Evolutionary conservation across 2,329 filamentous ascomycete species (phyloP).

Genomic region (Penicillium digitatum): DNA sequence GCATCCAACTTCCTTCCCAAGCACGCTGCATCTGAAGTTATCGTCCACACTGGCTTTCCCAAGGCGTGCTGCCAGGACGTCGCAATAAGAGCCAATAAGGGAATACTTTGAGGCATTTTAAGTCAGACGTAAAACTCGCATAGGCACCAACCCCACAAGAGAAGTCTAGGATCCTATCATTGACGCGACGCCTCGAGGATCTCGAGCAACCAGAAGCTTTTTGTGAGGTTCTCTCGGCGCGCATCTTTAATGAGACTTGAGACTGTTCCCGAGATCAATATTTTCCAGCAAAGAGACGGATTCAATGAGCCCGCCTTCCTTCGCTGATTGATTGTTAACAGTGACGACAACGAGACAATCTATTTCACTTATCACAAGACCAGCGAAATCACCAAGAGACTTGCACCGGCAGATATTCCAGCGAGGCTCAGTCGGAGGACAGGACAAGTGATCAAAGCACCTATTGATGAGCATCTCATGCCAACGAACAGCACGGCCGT

Average conservation of each 20-base stretch:
- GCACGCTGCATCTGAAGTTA: background rate
- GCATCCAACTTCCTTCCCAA: background rate
- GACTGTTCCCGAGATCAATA: background rate
- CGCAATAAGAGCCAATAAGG: background rate
- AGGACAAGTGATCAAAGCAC: background rate
- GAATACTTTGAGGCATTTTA: background rate
- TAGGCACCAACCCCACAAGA: background rate
- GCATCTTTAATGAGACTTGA: too few species aligned
- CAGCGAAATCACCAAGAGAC: background rate
- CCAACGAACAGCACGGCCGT: background rate
- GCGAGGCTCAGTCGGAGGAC: background rate
- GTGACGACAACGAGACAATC: too few species aligned
- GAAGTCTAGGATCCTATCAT: background rate
- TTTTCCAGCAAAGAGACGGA: background rate
- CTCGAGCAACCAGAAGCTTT: background rate
- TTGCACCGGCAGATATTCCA: background rate
- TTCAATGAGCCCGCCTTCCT: background rate
- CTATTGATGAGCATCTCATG: background rate
- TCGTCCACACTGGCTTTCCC: background rate
- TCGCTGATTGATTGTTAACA: background rate
- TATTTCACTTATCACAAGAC: background rate
- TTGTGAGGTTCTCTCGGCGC: background rate
- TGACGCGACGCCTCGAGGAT: background rate
- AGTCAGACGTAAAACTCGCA: background rate
- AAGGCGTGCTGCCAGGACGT: background rate